phyloP scores from a whole-genome alignment of 208 protist genomes.

The Dictyostelium gargantuum region DNA sequence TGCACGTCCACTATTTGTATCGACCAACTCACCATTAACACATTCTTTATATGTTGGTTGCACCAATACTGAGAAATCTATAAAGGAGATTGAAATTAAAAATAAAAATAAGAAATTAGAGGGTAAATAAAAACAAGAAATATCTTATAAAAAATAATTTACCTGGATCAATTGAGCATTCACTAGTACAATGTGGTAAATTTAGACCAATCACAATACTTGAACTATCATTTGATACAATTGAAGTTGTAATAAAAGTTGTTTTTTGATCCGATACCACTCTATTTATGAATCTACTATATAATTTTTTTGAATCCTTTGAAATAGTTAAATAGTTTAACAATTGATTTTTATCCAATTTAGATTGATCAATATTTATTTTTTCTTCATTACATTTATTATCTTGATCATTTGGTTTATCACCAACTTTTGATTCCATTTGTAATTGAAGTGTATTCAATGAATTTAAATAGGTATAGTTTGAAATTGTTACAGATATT shows the following conservation, averaged over 20 bases:
- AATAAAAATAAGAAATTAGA: not conserved
- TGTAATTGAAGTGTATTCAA: not conserved
- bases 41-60: not conserved
- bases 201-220: not conserved
- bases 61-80: not conserved
- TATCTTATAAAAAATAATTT: not conserved
- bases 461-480: not conserved
- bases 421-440: not conserved
- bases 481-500: not conserved
- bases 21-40: not conserved
- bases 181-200: not conserved
- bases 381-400: not conserved
- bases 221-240: not conserved
- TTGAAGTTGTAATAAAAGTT: not conserved
- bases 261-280: not conserved
- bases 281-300: slow-evolving; percentile 1
- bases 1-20: not conserved
- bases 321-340: not conserved
- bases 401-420: not conserved
- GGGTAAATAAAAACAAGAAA: not conserved
- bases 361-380: not conserved
- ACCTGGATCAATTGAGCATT: not conserved
- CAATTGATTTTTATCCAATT: not conserved
- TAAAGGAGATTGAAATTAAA: not conserved
- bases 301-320: not conserved